phyloP scores from a whole-genome alignment of 768 basidiomycete species.

The Mycena galopus region DNA sequence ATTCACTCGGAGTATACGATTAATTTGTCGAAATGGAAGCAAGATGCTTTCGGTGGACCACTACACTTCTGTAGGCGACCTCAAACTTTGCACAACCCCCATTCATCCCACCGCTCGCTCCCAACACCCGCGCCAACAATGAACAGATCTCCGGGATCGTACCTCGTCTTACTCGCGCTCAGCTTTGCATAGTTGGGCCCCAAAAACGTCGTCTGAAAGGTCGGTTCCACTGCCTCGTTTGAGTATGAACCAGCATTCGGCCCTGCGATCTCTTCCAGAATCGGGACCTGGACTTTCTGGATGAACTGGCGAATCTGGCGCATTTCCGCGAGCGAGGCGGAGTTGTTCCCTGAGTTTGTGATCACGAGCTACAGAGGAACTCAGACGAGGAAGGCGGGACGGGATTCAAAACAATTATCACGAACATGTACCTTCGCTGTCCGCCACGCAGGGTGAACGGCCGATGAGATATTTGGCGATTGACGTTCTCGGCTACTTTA shows the following conservation, averaged over 20 bases:
- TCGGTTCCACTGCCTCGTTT: conserved; percentile 50
- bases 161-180: no score
- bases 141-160: no score
- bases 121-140: no score
- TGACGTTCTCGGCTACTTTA: no score
- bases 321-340: conserved; percentile 34
- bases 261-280: conserved; percentile 45
- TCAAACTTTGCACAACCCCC: no score
- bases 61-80: no score
- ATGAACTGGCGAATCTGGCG: conserved; percentile 38
- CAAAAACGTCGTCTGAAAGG: conserved; percentile 49
- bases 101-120: no score
- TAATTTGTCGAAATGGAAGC: no score
- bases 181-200: conserved; percentile 27
- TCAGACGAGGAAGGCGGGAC: not conserved
- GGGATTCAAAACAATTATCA: not conserved
- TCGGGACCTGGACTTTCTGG: conserved; percentile 40
- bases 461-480: conserved; percentile 39
- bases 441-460: conserved; percentile 50
- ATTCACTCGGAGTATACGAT: no score
- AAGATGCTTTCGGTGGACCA: no score
- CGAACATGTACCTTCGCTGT: conserved; percentile 53
- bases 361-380: conserved; percentile 30
- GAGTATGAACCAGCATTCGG: conserved; percentile 47
- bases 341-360: conserved; percentile 34